These are phyloP conservation scores for Nectriaceae sp. DNA, from an alignment of 2,329 filamentous ascomycete genomes.

Conservation along the genomic window DNA sequence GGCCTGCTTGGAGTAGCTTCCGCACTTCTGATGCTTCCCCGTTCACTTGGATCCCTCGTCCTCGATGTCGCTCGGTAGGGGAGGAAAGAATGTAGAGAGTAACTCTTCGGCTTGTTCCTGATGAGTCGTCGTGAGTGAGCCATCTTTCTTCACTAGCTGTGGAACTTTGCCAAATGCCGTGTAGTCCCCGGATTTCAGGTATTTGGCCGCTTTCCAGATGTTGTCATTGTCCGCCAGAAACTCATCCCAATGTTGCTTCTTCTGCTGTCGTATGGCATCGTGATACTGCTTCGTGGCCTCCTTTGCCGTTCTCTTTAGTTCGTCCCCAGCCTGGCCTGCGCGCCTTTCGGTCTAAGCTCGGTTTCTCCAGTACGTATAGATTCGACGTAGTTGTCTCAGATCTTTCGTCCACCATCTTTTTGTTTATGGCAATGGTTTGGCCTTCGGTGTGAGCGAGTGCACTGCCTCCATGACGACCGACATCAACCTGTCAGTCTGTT, in stretches of 20 bases:
- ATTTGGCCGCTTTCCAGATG: conserved; percentile 29
- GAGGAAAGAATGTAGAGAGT: conserved; percentile 6
- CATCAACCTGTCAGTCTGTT: too few species aligned
- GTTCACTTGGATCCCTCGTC: conserved; percentile 5
- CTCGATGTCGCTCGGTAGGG: background rate
- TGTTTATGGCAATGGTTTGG: too few species aligned
- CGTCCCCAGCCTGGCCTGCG: background rate
- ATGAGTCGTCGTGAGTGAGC: conserved; percentile 9
- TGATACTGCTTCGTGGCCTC: conserved; percentile 9
- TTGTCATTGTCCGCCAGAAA: conserved; percentile 28
- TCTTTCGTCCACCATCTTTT: too few species aligned
- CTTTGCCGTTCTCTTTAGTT: conserved; percentile 3
- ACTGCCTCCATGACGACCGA: too few species aligned
- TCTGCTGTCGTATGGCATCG: conserved; percentile 23
- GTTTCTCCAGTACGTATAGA: conserved; percentile 16
- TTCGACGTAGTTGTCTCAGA: too few species aligned
- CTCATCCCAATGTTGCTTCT: conserved; percentile 26
- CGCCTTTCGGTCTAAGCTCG: conserved; percentile 2
- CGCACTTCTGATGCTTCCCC: conserved; percentile 3
- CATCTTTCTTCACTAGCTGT: conserved; percentile 16
- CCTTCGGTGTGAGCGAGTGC: too few species aligned
- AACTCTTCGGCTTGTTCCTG: conserved; percentile 18
- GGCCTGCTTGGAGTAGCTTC: conserved; percentile 4
- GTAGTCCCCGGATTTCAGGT: conserved; percentile 17
- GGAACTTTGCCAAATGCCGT: conserved; percentile 23